These are phyloP conservation scores for Colletotrichum salicis DNA, from an alignment of 2,329 filamentous ascomycete species.

Conservation along the genomic window DNA sequence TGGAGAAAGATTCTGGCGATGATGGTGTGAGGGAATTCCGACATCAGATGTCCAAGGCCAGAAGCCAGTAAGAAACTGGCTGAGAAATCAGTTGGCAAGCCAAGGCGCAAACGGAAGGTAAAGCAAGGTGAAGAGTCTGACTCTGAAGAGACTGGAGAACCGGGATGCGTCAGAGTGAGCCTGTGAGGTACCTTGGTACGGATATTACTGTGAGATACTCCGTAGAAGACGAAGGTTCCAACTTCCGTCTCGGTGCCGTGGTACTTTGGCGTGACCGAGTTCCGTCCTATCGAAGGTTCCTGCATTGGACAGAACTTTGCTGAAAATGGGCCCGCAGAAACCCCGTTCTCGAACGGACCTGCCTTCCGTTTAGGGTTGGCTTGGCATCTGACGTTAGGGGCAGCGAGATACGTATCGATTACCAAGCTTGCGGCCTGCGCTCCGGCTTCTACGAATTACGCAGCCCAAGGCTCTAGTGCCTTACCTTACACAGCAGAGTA, in stretches of 20 bases:
- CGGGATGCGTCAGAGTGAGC: neutral
- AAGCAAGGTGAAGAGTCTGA: neutral
- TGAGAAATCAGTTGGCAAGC: constrained; percentile 19
- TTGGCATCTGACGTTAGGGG: neutral
- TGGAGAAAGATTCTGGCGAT: constrained; percentile 16
- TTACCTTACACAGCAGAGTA: no score
- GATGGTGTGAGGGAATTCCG: constrained; percentile 34
- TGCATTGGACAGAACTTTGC: constrained; percentile 10
- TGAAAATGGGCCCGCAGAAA: constrained; percentile 4
- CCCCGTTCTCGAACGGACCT: constrained; percentile 15
- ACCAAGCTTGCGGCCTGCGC: neutral
- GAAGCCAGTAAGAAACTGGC: neutral
- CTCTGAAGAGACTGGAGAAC: neutral
- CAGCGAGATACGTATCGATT: neutral
- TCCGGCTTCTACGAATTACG: neutral
- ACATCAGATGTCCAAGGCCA: neutral
- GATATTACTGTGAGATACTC: no score
- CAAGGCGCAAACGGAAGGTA: neutral
- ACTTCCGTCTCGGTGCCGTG: neutral
- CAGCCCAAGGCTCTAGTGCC: neutral
- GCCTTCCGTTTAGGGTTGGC: constrained; percentile 20
- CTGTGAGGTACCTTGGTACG: no score
- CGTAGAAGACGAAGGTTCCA: neutral
- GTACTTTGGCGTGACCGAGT: neutral
- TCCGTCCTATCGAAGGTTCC: constrained; percentile 3